Percentiles rank a stretch among this genome's conserved stretches.
Evolutionary conservation across 129 eudicot species (phyloP).

Genomic region (Artemisia tridentata): DNA sequence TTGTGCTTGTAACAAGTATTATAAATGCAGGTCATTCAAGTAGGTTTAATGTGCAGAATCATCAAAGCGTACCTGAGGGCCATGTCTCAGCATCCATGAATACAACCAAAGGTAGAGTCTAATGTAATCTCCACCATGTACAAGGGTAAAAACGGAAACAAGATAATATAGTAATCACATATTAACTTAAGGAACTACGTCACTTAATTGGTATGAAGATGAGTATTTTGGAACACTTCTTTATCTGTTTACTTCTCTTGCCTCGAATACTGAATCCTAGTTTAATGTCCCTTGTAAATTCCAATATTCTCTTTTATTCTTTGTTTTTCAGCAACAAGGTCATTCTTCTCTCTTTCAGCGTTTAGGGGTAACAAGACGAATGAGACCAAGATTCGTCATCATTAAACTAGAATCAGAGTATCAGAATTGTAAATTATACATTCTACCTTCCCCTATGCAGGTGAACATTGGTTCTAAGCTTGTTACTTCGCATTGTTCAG

Average conservation of each 20-base stretch:
- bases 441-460: constrained; percentile 28
- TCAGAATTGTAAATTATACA: constrained; percentile 22
- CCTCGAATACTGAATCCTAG: constrained; percentile 1
- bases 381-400: constrained; percentile 42
- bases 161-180: background rate
- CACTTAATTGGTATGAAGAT: background rate
- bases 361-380: constrained; percentile 79
- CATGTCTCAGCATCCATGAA: constrained; percentile 47
- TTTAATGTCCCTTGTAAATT: constrained; percentile 27
- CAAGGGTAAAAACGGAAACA: background rate
- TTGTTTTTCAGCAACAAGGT: constrained; percentile 87
- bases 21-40: constrained; percentile 58
- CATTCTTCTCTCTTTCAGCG: constrained; percentile 99
- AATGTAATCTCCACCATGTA: background rate
- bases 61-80: constrained; percentile 52
- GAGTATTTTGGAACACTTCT: background rate
- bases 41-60: constrained; percentile 45
- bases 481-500: background rate
- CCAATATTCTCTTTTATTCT: constrained; percentile 33
- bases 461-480: constrained; percentile 22
- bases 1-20: constrained; percentile 8
- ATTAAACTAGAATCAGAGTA: constrained; percentile 20
- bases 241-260: constrained; percentile 1
- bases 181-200: too few species aligned
- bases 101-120: constrained; percentile 56